Evolutionary conservation across 2,329 filamentous ascomycete species (phyloP), one percentile per base, ranked within the genome.

Genomic region (Apiospora sp.): DNA sequence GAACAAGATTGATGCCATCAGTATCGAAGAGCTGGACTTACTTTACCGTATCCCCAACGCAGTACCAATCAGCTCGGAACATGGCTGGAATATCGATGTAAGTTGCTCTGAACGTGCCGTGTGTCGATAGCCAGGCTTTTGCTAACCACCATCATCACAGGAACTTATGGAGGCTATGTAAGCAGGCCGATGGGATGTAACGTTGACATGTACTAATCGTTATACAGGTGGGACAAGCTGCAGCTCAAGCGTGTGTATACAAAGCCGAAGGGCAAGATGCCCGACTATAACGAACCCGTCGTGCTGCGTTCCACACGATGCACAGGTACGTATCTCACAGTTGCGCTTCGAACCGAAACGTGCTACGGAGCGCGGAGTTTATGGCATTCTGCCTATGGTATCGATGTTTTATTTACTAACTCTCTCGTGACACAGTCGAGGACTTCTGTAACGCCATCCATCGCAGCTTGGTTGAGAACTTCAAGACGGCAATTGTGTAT

Each of bases 371-470:
- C 10, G 58, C 30, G 34, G 34, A 64, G 22, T 10, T 19, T 41
- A 41, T 41, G 58, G 4, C 3, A 41, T 24, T 22, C 58, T 41
- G 58, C 22, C 34, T 24, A 13, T n/a, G 34, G 14, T 22, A 37
- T 16, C 13, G 8, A n/a, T 6, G 4, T 1, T n/a, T 19, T 41
- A n/a, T 41, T 64, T 64, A n/a, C 58, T 64, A 34, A 64, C 58
- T 41, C 5, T 7, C n/a, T 41, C 19, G 58, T n/a, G 69, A 44
- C 37, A 61, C 12, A 1, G 92, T 99, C 64, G 96, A 99, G 84
- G 96, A 98, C 82, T 99, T 99, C 84, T 99, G 96, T 85, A 98
- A 98, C 85, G 90, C 94, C 77, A 99, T 99, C 82, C 96, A 99
- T 85, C 94, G 96, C 82, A 97, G 91, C 72, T 98, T 99, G 81